These are phyloP conservation scores for Kregervanrija delftensis DNA, from an alignment of 805 yeast genomes.

Conservation along the genomic window DNA sequence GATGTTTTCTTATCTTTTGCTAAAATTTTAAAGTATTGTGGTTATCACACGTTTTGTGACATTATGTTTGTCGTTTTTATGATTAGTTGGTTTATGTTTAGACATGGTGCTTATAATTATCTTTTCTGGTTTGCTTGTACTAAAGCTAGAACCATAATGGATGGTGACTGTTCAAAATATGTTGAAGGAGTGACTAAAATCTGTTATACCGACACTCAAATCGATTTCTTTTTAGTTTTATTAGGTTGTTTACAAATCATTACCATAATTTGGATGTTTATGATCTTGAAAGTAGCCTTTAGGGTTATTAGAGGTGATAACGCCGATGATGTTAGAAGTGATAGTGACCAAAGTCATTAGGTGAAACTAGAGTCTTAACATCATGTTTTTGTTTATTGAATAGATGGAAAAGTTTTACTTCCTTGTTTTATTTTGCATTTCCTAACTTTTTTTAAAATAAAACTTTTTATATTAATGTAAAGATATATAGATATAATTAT, in stretches of 20 bases:
- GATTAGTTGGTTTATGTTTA: slow-evolving; percentile 57
- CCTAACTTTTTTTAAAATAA: not conserved
- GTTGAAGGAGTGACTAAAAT: slow-evolving; percentile 20
- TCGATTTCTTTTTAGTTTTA: slow-evolving; percentile 45
- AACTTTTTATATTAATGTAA: not conserved
- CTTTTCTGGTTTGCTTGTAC: slow-evolving; percentile 52
- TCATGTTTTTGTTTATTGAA: not conserved
- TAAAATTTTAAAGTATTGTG: slow-evolving; percentile 70
- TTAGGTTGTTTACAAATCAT: slow-evolving; percentile 62
- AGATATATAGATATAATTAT: not conserved
- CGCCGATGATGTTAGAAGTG: slow-evolving; percentile 87
- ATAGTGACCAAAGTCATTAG: slow-evolving; percentile 44
- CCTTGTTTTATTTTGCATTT: not conserved
- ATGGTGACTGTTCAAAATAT: slow-evolving; percentile 33
- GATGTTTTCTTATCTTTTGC: slow-evolving; percentile 70
- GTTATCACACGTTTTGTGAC: slow-evolving; percentile 57
- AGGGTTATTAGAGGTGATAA: slow-evolving; percentile 64
- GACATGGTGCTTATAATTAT: slow-evolving; percentile 72
- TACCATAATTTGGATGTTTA: slow-evolving; percentile 64
- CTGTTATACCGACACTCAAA: slow-evolving; percentile 43
- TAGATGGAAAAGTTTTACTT: not conserved
- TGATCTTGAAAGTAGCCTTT: slow-evolving; percentile 63
- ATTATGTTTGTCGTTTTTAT: slow-evolving; percentile 60
- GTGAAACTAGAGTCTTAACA: not conserved
- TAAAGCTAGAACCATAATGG: slow-evolving; percentile 40